Percentiles rank a stretch among this genome's conserved stretches.
Evolutionary conservation across 371 early-diverging fungal species (phyloP).

Genomic region (Rhizomucor pusillus): DNA sequence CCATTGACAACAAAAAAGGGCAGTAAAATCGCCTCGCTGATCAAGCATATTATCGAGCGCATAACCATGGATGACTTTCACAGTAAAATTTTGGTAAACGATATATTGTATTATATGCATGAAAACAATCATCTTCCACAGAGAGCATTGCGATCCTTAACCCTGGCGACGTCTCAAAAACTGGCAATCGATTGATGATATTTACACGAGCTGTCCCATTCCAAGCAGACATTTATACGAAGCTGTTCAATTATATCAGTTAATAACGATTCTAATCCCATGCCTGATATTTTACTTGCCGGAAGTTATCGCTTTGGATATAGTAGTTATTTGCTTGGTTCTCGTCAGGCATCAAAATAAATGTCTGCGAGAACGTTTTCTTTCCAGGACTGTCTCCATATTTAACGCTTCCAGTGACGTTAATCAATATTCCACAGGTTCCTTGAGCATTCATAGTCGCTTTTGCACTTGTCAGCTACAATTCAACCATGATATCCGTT

Average conservation of each 20-base stretch:
- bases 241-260: no score
- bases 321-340: conserved; percentile 50
- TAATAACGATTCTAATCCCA: no score
- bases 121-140: conserved; percentile 11
- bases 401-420: conserved; percentile 58
- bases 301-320: conserved; percentile 60
- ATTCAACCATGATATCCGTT: not conserved
- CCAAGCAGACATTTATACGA: no score
- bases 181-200: not conserved
- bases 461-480: not conserved
- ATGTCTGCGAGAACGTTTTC: conserved; percentile 63
- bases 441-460: conserved; percentile 47
- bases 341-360: conserved; percentile 64
- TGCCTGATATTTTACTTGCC: no score
- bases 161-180: not conserved
- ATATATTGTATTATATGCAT: conserved; percentile 24
- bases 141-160: no score
- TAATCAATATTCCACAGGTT: conserved; percentile 49
- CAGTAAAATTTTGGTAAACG: conserved; percentile 17
- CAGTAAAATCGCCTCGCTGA: conserved; percentile 20
- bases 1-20: conserved; percentile 24
- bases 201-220: not conserved
- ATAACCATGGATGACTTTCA: conserved; percentile 29
- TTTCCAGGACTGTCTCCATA: conserved; percentile 54
- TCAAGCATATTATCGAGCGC: conserved; percentile 26